Conservation (phyloP, 805 yeast species). For the Citeromyces nyonsensis region DNA sequence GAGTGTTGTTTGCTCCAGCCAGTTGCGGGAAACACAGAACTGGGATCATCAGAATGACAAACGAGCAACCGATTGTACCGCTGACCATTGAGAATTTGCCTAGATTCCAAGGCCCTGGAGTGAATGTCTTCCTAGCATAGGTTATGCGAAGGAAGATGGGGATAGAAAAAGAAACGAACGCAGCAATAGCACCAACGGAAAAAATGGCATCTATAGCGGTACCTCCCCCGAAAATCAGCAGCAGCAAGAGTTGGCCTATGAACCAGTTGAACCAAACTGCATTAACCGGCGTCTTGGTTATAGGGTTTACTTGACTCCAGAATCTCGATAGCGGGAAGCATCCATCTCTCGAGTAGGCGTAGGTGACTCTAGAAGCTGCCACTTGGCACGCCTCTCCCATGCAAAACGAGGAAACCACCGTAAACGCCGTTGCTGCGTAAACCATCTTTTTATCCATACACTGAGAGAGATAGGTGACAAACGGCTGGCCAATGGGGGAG, state of each 20-base stretch:
- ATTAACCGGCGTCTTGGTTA: conserved; percentile 45
- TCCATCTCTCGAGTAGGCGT: conserved; percentile 54
- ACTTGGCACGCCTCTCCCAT: conserved; percentile 49
- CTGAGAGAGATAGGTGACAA: conserved; percentile 37
- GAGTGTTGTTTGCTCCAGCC: conserved; percentile 18
- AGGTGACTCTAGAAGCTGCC: conserved; percentile 53
- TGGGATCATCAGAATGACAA: conserved; percentile 41
- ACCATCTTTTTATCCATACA: conserved; percentile 24
- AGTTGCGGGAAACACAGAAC: conserved; percentile 41
- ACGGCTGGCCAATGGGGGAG: conserved; percentile 40
- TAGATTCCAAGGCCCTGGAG: conserved; percentile 54
- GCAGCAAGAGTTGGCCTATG: conserved; percentile 36
- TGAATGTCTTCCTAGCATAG: conserved; percentile 32
- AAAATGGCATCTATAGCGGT: conserved; percentile 56
- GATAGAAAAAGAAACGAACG: conserved; percentile 50
- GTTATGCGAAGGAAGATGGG: conserved; percentile 47
- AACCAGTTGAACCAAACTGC: conserved; percentile 46
- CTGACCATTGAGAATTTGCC: conserved; percentile 34
- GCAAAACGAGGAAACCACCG: conserved; percentile 24
- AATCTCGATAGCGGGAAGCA: conserved; percentile 40
- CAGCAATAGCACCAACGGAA: conserved; percentile 58
- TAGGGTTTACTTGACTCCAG: conserved; percentile 32
- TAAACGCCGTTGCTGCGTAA: conserved; percentile 24
- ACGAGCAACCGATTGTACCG: conserved; percentile 31
- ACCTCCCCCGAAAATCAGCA: conserved; percentile 48